A percentile compares a stretch with the other conserved stretches of the same genome.
Evolutionary conservation across 163 green algal genomes (phyloP).

Genomic region (Chlamydomonas reinhardtii): DNA sequence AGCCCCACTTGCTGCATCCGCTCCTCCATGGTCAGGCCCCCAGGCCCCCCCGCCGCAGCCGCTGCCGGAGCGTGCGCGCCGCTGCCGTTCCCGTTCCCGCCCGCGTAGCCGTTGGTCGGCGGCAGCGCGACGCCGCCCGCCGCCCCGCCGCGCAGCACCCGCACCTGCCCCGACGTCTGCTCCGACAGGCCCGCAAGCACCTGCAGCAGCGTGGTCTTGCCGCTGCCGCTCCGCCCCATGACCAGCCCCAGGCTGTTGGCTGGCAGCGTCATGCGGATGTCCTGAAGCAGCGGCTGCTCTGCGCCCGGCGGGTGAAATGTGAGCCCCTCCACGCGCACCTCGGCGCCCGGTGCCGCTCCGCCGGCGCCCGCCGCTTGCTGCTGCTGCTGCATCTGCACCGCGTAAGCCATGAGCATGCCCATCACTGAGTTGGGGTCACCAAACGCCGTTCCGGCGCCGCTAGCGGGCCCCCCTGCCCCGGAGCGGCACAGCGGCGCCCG

Average conservation of each 20-base stretch:
- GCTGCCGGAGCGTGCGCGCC: background rate
- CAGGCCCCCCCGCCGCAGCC: background rate
- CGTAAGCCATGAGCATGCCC: constrained; percentile 33
- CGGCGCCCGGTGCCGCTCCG: constrained; percentile 27
- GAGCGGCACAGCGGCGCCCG: background rate
- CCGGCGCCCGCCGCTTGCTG: constrained; percentile 26
- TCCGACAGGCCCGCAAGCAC: constrained; percentile 72
- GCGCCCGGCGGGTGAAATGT: constrained; percentile 75
- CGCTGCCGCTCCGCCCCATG: constrained; percentile 83
- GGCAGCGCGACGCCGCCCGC: background rate
- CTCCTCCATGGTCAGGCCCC: constrained; percentile 55
- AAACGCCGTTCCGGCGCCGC: background rate
- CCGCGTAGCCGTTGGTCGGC: background rate
- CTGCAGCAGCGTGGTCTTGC: constrained; percentile 94
- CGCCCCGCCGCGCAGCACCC: background rate
- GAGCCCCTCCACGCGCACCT: constrained; percentile 62
- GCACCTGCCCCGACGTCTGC: constrained; percentile 50
- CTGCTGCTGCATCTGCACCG: constrained; percentile 49
- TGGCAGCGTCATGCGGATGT: constrained; percentile 77
- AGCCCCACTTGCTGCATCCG: constrained; percentile 78
- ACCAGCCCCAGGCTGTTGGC: constrained; percentile 86
- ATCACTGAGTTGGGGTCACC: constrained; percentile 26
- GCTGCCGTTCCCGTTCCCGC: background rate
- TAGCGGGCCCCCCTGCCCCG: background rate
- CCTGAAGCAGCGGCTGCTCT: constrained; percentile 70